Evolutionary conservation across 805 yeast species (phyloP), one percentile per base, ranked within the genome.

Genomic region (Gaillardinia entomophila): DNA sequence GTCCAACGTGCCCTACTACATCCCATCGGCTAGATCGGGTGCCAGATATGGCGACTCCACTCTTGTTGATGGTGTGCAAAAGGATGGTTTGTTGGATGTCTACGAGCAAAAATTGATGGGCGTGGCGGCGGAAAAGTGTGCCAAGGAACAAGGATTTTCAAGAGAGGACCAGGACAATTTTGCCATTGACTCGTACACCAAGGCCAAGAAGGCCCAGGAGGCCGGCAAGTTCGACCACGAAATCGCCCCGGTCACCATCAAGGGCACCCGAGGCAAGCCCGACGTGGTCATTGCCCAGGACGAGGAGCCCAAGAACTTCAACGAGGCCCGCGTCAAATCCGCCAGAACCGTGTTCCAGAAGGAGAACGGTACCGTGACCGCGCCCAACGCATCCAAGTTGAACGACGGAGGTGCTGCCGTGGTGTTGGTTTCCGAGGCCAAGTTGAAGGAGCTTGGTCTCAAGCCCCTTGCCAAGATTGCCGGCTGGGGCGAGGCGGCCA

Each of bases 401-500:
- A 92, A 90, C 62, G 99, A 92, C 62, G 99, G 99, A 65, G 97
- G 87, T 58, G 96, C 97, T 35, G 97, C 97, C 31, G 77, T 92
- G 24, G 70, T 92, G 28, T 73, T 92, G 46, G 92, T 87, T 32
- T 83, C 95, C 37, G 97, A 77, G 56, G 67, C 67, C 42, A 88
- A 89, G 69, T 72, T 89, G 50, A 77, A 78, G 58, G 96, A 89
- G 72, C 76, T 88, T 49, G 82, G 82, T 28, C 68, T 92, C 55
- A 87, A 71, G 57, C 98, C 99, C 43, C 58, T 92, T 41, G 97
- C 96, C 39, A 78, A 79, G 60, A 81, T 92, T 50, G 57, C 75
- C 33, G 95, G 96, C 40, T 90, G 96, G 95, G 98, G 95, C 64
- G 99, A 92, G 60, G 97, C 97, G 52, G 98, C 95, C 36, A 89